These are phyloP conservation scores for Solanum etuberosum DNA, from an alignment of 257 asterid species.

Conservation along the genomic window DNA sequence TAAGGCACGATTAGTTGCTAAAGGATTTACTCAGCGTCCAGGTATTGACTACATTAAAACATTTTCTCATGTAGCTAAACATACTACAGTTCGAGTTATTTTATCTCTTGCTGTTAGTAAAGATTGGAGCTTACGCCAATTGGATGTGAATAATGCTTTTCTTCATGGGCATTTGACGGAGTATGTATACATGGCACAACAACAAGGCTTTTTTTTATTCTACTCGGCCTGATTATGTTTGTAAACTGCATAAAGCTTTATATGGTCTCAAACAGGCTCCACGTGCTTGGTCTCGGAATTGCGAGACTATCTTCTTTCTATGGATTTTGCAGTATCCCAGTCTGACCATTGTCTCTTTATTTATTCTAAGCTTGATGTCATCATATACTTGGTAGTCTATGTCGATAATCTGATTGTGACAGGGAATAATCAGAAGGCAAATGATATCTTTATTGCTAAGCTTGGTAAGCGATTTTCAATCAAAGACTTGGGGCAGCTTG, in stretches of 20 bases:
- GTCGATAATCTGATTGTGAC: background rate
- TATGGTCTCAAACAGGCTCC: background rate
- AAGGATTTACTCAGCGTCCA: background rate
- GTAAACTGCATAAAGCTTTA: background rate
- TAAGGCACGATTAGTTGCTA: background rate
- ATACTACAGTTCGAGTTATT: background rate
- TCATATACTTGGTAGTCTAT: background rate
- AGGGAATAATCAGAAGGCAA: background rate
- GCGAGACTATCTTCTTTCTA: background rate
- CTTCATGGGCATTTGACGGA: background rate
- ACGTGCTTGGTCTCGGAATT: background rate
- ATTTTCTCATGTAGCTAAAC: background rate
- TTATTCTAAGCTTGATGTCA: no score
- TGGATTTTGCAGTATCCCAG: background rate
- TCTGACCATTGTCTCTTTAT: background rate
- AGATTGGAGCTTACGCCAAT: background rate
- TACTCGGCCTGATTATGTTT: background rate
- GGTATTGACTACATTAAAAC: background rate
- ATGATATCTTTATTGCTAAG: background rate
- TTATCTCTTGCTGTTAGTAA: background rate
- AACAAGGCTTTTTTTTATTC: background rate
- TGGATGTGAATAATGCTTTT: background rate
- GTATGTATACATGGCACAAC: background rate
- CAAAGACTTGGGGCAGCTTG: background rate
- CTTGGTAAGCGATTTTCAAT: background rate